A percentile compares a stretch with the other conserved stretches of the same genome.
phyloP scores from a whole-genome alignment of 1,284 basidiomycete genomes.

The Rhizopogon parksii region DNA sequence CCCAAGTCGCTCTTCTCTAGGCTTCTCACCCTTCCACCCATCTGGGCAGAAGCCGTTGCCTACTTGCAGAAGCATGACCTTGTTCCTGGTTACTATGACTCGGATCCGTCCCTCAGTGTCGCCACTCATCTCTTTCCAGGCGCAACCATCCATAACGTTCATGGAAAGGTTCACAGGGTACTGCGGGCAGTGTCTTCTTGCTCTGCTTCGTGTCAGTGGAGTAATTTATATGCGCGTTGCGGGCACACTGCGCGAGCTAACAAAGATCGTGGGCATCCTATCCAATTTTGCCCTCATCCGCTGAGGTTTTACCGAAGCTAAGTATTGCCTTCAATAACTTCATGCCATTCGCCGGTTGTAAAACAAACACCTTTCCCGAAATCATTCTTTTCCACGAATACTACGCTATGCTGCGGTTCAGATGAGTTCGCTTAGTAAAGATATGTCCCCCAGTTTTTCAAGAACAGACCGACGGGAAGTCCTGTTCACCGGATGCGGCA shows the following conservation, averaged over 20 bases:
- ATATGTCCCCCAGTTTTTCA: neutral
- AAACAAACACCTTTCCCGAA: neutral
- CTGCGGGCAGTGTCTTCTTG: neutral
- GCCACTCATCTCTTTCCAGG: neutral
- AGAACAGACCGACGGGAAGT: neutral
- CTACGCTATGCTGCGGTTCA: no score
- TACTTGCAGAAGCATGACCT: neutral
- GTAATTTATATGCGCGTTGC: neutral
- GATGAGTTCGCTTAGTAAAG: neutral
- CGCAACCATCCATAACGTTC: neutral
- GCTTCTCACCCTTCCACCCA: neutral
- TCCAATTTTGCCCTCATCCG: neutral
- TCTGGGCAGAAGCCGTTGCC: neutral
- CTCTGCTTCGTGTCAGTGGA: neutral
- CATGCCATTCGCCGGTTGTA: neutral
- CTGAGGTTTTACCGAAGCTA: neutral
- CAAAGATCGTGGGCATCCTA: neutral
- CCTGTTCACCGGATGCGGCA: neutral
- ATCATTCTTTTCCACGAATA: no score
- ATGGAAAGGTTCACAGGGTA: neutral
- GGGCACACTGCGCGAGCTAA: neutral
- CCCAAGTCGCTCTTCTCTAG: neutral
- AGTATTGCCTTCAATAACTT: no score
- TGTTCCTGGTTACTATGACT: conserved; percentile 1
- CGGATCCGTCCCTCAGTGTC: neutral